These are phyloP conservation scores for Pythium utonaiense DNA, from an alignment of 352 stramenopile species.

Conservation along the genomic window DNA sequence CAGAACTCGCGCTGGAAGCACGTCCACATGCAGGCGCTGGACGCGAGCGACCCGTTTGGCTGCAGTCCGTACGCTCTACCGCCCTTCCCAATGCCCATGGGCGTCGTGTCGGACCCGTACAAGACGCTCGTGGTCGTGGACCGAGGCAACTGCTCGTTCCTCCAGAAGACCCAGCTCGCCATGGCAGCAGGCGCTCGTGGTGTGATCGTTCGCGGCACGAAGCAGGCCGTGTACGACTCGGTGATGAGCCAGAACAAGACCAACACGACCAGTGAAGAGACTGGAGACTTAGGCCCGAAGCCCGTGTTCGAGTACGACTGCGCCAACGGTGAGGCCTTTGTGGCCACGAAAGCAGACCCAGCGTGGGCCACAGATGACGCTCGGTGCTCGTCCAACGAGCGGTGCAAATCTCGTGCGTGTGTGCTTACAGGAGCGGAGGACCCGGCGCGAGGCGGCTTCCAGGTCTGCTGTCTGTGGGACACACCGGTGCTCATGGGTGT, in stretches of 20 bases:
- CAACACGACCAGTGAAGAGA: slow-evolving; percentile 27
- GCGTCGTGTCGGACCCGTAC: slow-evolving; percentile 12
- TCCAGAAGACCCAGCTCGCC: slow-evolving; percentile 51
- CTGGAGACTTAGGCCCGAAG: slow-evolving; percentile 13
- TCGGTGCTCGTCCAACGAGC: slow-evolving; percentile 27
- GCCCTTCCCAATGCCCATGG: slow-evolving; percentile 1
- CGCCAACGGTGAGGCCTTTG: slow-evolving; percentile 48
- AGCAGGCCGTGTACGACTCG: slow-evolving; percentile 54
- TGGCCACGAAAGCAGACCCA: slow-evolving; percentile 32
- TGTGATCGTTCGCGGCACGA: slow-evolving; percentile 57
- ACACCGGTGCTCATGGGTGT: slow-evolving; percentile 75
- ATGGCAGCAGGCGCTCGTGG: slow-evolving; percentile 50
- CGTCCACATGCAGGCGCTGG: slow-evolving; percentile 29
- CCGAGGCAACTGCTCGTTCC: slow-evolving; percentile 74
- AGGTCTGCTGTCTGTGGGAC: slow-evolving; percentile 80
- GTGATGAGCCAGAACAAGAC: slow-evolving; percentile 37
- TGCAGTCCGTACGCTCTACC: slow-evolving; percentile 35
- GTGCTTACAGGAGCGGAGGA: slow-evolving; percentile 47
- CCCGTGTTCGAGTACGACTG: slow-evolving; percentile 75
- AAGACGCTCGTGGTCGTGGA: slow-evolving; percentile 53
- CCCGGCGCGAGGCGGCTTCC: slow-evolving; percentile 23
- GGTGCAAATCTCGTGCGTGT: slow-evolving; percentile 52
- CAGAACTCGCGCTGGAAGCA: slow-evolving; percentile 56
- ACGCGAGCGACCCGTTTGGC: slow-evolving; percentile 33
- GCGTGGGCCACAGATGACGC: slow-evolving; percentile 48